Percentiles rank a stretch among this genome's conserved stretches.
Conservation (phyloP, 75 land plant species). For the Cryptomeria japonica region DNA sequence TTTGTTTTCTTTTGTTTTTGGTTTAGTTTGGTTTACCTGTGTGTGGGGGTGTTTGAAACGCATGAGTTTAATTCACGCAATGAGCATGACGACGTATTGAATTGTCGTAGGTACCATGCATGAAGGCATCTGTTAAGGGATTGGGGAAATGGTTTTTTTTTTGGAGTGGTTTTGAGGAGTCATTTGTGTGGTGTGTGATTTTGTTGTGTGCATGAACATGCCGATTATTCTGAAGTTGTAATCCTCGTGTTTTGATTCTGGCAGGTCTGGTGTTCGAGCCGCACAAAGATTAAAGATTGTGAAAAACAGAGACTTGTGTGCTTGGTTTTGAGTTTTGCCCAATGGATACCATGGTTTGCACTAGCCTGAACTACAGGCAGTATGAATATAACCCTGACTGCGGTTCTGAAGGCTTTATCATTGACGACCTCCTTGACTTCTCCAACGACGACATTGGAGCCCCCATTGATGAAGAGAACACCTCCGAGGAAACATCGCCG, state of each 20-base stretch:
- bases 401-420: conserved; percentile 18
- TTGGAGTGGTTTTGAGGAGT: background rate
- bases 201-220: background rate
- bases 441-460: conserved; percentile 43
- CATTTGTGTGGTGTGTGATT: background rate
- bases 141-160: background rate
- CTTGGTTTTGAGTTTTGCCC: background rate
- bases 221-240: background rate
- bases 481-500: background rate
- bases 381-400: background rate
- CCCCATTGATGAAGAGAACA: conserved; percentile 23
- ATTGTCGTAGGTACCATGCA: conserved; percentile 16
- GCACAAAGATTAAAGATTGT: background rate
- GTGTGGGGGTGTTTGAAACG: background rate
- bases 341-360: background rate
- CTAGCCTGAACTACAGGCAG: background rate
- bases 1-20: background rate
- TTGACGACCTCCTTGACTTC: conserved; percentile 47
- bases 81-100: conserved; percentile 6
- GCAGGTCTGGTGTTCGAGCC: background rate
- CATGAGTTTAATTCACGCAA: conserved; percentile 12
- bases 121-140: conserved; percentile 13
- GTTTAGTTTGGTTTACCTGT: background rate
- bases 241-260: background rate
- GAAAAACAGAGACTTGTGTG: background rate